A percentile compares a stretch with the other conserved stretches of the same genome.
phyloP scores from a whole-genome alignment of 805 yeast species.

The Sugiyamaella marilandica region DNA sequence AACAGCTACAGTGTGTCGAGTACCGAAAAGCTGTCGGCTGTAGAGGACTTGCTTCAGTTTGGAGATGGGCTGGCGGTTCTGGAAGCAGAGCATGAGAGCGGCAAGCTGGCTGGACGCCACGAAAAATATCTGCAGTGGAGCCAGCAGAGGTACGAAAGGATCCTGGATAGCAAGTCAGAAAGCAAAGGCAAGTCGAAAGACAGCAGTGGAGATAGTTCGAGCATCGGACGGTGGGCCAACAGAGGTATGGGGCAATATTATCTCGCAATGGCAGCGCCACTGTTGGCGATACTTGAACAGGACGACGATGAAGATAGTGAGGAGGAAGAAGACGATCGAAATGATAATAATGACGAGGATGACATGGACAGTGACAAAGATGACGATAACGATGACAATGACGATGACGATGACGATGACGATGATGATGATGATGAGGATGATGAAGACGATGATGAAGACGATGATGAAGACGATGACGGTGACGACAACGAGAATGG shows the following conservation, averaged over 20 bases:
- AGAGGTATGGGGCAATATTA: slow-evolving; percentile 32
- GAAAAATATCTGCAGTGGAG: slow-evolving; percentile 19
- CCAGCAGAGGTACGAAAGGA: slow-evolving; percentile 16
- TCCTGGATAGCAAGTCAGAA: slow-evolving; percentile 10
- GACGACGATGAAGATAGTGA: slow-evolving; percentile 23
- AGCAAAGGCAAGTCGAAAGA: slow-evolving; percentile 19
- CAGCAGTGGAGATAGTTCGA: slow-evolving; percentile 8
- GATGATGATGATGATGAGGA: slow-evolving; percentile 29
- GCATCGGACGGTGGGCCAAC: slow-evolving; percentile 23
- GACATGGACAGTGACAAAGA: slow-evolving; percentile 35
- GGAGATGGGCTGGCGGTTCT: slow-evolving; percentile 55
- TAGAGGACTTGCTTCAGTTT: slow-evolving; percentile 36
- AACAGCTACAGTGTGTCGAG: not conserved
- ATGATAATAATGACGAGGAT: slow-evolving; percentile 7
- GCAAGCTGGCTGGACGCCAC: not conserved
- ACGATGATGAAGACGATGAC: slow-evolving; percentile 17
- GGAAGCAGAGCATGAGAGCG: slow-evolving; percentile 23
- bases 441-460: slow-evolving; percentile 5
- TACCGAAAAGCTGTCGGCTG: slow-evolving; percentile 1
- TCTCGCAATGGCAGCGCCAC: slow-evolving; percentile 29
- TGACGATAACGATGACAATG: slow-evolving; percentile 20
- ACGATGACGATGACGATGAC: too few relatives aligned
- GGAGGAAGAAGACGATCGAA: too few relatives aligned
- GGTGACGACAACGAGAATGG: slow-evolving; percentile 11
- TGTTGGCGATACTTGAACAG: slow-evolving; percentile 28